Evolutionary conservation across 345 rosid species (phyloP).

Genomic region (Excoecaria agallocha): DNA sequence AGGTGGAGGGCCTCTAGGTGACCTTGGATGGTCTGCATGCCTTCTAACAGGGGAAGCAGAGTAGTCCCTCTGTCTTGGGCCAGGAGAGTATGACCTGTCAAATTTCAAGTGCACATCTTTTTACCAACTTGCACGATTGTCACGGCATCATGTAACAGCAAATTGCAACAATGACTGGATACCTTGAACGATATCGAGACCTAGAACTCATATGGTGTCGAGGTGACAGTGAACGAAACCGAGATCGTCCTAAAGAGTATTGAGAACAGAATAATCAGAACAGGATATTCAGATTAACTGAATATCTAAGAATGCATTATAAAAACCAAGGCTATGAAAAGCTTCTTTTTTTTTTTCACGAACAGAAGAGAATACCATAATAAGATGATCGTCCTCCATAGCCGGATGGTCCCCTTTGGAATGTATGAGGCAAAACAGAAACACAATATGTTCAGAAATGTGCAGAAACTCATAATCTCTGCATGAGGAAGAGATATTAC

Average conservation of each 20-base stretch:
- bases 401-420: constrained; percentile 63
- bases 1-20: constrained; percentile 73
- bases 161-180: constrained; percentile 12
- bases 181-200: constrained; percentile 83
- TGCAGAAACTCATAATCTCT: background rate
- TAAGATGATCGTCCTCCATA: constrained; percentile 59
- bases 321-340: too few relatives aligned
- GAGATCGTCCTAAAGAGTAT: constrained; percentile 61
- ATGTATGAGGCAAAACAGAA: constrained; percentile 13
- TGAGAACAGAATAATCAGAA: constrained; percentile 3
- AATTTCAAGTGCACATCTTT: constrained; percentile 3
- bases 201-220: constrained; percentile 67
- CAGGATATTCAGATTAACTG: background rate
- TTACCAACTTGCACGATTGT: background rate
- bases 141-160: background rate
- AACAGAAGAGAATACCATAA: constrained; percentile 59
- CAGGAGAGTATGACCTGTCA: constrained; percentile 83
- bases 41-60: constrained; percentile 75
- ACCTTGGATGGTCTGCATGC: constrained; percentile 56
- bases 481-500: constrained; percentile 24
- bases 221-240: constrained; percentile 76
- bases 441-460: too few relatives aligned
- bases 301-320: too few relatives aligned
- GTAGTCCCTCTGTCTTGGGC: constrained; percentile 53
- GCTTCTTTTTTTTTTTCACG: too few relatives aligned